These are phyloP conservation scores for Sanghuangporus sanghuang DNA, from an alignment of 1,284 basidiomycete genomes.

Conservation along the genomic window DNA sequence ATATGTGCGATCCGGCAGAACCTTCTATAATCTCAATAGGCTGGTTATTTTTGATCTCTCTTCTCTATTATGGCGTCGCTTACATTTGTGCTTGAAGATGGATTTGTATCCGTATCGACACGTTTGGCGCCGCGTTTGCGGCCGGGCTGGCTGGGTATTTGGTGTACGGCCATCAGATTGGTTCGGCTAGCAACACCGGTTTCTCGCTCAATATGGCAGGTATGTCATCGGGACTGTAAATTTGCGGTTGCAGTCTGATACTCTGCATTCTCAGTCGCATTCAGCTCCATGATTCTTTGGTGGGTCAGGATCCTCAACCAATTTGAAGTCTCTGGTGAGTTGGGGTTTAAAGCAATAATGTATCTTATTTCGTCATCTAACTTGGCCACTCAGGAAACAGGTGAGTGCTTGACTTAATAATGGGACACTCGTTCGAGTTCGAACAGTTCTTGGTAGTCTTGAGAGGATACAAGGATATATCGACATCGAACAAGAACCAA, in stretches of 20 bases:
- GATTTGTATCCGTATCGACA: conserved; percentile 49
- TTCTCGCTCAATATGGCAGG: conserved; percentile 49
- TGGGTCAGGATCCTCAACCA: conserved; percentile 50
- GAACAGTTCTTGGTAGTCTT: conserved; percentile 35
- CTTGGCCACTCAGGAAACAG: conserved; percentile 37
- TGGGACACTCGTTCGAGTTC: neutral
- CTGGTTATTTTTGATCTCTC: conserved; percentile 18
- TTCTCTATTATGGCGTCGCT: conserved; percentile 1
- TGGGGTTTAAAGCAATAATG: neutral
- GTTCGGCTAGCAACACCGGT: conserved; percentile 44
- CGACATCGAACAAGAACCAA: conserved; percentile 66
- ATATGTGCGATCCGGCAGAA: conserved; percentile 40
- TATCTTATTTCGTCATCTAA: neutral
- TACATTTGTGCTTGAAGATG: conserved; percentile 35
- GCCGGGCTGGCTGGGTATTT: conserved; percentile 35
- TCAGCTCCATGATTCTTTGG: conserved; percentile 50
- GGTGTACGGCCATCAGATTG: conserved; percentile 26
- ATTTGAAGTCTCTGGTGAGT: conserved; percentile 53
- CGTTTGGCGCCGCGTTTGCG: conserved; percentile 47
- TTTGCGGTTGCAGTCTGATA: neutral
- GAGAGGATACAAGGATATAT: conserved; percentile 75
- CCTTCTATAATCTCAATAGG: conserved; percentile 53
- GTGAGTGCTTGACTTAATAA: conserved; percentile 24
- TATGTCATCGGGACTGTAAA: conserved; percentile 18
- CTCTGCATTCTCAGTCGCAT: conserved; percentile 34